Base-by-base conservation (phyloP, 2,329 filamentous ascomycete genomes). In the Phialophora expanda region DNA sequence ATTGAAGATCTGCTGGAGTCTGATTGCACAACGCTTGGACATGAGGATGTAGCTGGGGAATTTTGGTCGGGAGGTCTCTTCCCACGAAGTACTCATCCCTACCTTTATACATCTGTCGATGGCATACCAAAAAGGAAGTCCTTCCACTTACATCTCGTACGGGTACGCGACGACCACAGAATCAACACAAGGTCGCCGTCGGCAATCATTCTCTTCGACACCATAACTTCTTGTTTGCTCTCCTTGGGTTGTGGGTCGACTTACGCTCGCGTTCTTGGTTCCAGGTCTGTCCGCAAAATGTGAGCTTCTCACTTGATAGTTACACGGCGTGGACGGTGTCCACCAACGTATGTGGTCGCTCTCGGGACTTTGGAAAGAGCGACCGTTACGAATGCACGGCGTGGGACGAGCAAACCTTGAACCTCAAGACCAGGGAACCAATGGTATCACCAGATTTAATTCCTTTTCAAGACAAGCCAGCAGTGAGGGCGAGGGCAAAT, bases 391-490 rank as follows among this genome's bases (percentile, higher is more conserved):
- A n/a, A 44, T 8, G 6, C 38, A 8, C 38, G 17, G 5, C 38
- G 6, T n/a, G 17, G 32, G 12, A 3, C 32, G 12, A 34, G 32
- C 11, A 34, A 34, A 4, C 9, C 3, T 7, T n/a, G 38, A n/a
- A n/a, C 38, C 38, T 44, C 38, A 2, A 44, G 38, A 44, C 2
- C 57, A 51, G 57, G 20, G 41, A 4, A 55, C 57, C 57, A 60
- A 60, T 60, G 20, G 57, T 4, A 48, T 32, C 22, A 12, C 41
- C 26, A 50, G 41, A 32, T 14, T 60, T 34, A 12, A 24, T 51
- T 30, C 57, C 48, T 61, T 20, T 61, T 53, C 34, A 7, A 53
- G 48, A 38, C 41, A 61, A 61, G 46, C 30, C 7, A 8, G 2
- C 12, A n/a, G 48, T 3, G 14, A 38, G 30, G 28, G 22, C 12